Conservation (phyloP, 2,329 filamentous ascomycete species). For the Pseudogymnoascus sp. region DNA sequence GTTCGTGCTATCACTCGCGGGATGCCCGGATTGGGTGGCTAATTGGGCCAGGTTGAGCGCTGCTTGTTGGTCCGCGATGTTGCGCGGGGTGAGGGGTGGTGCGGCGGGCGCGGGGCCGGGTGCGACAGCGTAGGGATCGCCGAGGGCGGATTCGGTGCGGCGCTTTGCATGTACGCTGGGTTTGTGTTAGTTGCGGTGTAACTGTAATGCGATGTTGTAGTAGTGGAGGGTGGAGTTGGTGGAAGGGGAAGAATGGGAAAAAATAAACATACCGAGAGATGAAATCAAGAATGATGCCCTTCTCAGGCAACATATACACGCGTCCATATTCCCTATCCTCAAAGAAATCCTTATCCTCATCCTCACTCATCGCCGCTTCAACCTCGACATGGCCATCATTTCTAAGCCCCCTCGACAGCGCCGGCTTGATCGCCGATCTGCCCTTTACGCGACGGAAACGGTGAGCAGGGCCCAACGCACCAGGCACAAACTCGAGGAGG, state of each 20-base stretch:
- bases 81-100: conserved; percentile 16
- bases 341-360: conserved; percentile 45
- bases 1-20: conserved; percentile 38
- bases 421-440: conserved; percentile 42
- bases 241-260: background rate
- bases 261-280: conserved; percentile 47
- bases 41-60: conserved; percentile 57
- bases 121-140: background rate
- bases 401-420: conserved; percentile 53
- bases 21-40: conserved; percentile 36
- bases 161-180: conserved; percentile 15
- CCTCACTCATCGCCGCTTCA: conserved; percentile 49
- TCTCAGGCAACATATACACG: conserved; percentile 54
- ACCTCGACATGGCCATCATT: conserved; percentile 69
- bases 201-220: background rate
- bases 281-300: conserved; percentile 64
- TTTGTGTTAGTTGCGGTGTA: conserved; percentile 12
- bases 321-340: conserved; percentile 55
- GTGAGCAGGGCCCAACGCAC: conserved; percentile 50
- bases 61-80: conserved; percentile 54
- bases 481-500: conserved; percentile 53
- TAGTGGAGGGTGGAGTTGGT: no score
- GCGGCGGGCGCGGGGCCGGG: conserved; percentile 12
- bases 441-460: conserved; percentile 54
- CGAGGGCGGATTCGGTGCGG: background rate